A percentile compares a stretch with the other conserved stretches of the same genome.
phyloP scores from a whole-genome alignment of 1,139 yeast genomes.

The Hyphopichia burtonii region DNA sequence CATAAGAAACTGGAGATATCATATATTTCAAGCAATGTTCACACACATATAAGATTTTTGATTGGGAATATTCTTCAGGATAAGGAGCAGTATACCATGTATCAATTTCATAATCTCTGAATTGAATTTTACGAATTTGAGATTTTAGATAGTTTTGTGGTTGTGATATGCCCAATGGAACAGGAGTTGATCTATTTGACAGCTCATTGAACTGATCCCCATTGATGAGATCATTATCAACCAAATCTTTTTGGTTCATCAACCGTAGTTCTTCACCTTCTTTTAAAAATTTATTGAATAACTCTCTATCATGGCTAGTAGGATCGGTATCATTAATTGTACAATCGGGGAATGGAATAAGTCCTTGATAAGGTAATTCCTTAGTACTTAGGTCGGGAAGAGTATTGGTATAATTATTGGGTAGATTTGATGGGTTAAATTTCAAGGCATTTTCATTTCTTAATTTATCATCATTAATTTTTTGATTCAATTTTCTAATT shows the following conservation, averaged over 20 bases:
- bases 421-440: not conserved
- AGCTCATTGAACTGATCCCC: not conserved
- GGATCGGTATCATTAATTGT: slow-evolving; percentile 65
- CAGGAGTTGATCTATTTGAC: slow-evolving; percentile 13
- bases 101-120: slow-evolving; percentile 70
- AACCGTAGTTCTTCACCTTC: slow-evolving; percentile 24
- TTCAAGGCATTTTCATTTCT: not conserved
- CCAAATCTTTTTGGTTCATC: slow-evolving; percentile 4
- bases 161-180: slow-evolving; percentile 9
- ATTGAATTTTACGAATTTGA: slow-evolving; percentile 54
- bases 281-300: slow-evolving; percentile 36
- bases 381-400: slow-evolving; percentile 3
- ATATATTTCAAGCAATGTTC: slow-evolving; percentile 84
- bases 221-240: not conserved
- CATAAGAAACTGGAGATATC: slow-evolving; percentile 64
- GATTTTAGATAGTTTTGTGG: slow-evolving; percentile 17
- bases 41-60: slow-evolving; percentile 68
- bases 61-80: slow-evolving; percentile 78
- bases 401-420: not conserved
- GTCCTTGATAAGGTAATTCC: slow-evolving; percentile 66
- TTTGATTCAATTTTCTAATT: not conserved
- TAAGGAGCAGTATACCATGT: slow-evolving; percentile 96
- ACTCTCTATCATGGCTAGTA: slow-evolving; percentile 43
- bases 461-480: not conserved
- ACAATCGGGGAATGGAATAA: slow-evolving; percentile 58